A percentile compares a stretch with the other conserved stretches of the same genome.
phyloP scores from a whole-genome alignment of 345 rosid genomes.

The Erucastrum elatum region DNA sequence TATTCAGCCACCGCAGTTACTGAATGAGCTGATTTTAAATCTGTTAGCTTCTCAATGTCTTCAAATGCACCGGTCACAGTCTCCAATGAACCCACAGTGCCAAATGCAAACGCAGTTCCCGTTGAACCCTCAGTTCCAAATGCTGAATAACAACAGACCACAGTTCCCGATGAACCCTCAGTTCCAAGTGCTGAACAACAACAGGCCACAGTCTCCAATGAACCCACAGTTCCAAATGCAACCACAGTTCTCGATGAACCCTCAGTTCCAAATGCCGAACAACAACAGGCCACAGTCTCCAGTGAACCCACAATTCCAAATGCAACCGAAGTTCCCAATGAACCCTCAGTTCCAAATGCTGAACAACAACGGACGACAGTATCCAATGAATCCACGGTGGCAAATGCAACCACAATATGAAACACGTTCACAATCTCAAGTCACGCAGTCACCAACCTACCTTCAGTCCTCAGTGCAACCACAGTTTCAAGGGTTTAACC shows the following conservation, averaged over 20 bases:
- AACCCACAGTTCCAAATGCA: conserved; percentile 28
- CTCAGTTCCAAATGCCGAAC: conserved; percentile 16
- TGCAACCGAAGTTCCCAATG: neutral
- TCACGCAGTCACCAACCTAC: too few relatives aligned
- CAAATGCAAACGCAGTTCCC: conserved; percentile 19
- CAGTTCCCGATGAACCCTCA: neutral
- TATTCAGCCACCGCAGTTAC: conserved; percentile 27
- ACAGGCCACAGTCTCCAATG: conserved; percentile 19
- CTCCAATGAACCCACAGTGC: conserved; percentile 26
- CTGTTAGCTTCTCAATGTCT: conserved; percentile 28
- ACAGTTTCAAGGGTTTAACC: conserved; percentile 43
- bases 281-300: conserved; percentile 4
- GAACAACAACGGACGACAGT: too few relatives aligned
- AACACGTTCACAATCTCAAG: too few relatives aligned
- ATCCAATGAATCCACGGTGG: too few relatives aligned
- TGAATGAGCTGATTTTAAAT: conserved; percentile 26
- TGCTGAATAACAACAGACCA: neutral
- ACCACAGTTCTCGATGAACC: conserved; percentile 10
- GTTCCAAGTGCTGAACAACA: conserved; percentile 37
- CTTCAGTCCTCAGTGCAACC: neutral
- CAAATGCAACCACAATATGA: too few relatives aligned
- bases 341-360: conserved; percentile 21
- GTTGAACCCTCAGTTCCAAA: conserved; percentile 20
- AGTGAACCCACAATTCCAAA: conserved; percentile 31
- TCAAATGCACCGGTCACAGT: neutral